phyloP scores from a whole-genome alignment of 495 filamentous ascomycete genomes.

The Astrothelium macrocarpum region DNA sequence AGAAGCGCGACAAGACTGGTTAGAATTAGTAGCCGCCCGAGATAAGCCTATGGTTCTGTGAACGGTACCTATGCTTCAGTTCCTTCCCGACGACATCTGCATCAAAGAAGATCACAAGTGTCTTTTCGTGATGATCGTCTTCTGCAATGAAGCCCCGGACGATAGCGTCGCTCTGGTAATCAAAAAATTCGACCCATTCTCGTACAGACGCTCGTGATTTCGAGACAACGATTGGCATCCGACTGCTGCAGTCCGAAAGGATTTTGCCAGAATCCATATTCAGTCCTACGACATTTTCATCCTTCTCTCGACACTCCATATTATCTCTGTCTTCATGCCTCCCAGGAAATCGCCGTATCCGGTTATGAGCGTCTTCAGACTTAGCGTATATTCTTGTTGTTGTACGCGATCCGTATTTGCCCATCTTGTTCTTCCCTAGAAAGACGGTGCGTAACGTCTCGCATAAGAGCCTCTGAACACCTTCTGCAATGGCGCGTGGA shows the following conservation, averaged over 20 bases:
- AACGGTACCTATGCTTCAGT: constrained; percentile 72
- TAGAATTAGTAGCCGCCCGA: constrained; percentile 13
- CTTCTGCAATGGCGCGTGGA: constrained; percentile 89
- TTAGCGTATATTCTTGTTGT: constrained; percentile 34
- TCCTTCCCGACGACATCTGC: constrained; percentile 55
- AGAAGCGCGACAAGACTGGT: constrained; percentile 78
- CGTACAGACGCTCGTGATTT: constrained; percentile 31
- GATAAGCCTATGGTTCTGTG: background rate
- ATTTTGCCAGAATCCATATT: constrained; percentile 17
- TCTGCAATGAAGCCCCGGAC: constrained; percentile 75
- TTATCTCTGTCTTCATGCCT: too few relatives aligned
- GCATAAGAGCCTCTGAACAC: constrained; percentile 99
- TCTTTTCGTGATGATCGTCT: constrained; percentile 50
- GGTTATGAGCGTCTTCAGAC: background rate
- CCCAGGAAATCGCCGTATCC: background rate
- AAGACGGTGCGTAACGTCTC: constrained; percentile 84
- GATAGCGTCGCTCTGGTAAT: constrained; percentile 71
- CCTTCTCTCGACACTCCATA: background rate
- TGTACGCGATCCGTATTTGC: constrained; percentile 61
- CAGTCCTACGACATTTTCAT: constrained; percentile 8
- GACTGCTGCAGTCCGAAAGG: constrained; percentile 19
- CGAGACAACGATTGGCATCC: constrained; percentile 20
- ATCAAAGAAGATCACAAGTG: constrained; percentile 84
- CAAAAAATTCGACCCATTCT: constrained; percentile 72
- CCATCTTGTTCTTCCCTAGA: constrained; percentile 80